Conservation (phyloP, 352 stramenopile genomes). For the Phytophthora meadii region DNA sequence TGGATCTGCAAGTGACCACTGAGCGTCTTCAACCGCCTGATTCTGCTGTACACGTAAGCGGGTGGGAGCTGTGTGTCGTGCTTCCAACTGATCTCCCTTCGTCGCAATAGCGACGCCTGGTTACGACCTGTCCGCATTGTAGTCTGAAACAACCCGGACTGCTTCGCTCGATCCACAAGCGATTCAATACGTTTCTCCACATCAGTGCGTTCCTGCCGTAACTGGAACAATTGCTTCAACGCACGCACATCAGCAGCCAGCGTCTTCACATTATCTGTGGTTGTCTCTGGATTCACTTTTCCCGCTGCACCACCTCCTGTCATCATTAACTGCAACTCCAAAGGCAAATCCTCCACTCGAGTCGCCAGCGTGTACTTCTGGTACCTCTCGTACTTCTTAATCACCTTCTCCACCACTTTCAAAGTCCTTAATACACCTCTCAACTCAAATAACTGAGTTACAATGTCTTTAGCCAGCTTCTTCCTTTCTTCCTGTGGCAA, state of each 20-base stretch:
- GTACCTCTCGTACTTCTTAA: slow-evolving; percentile 77
- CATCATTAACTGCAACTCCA: slow-evolving; percentile 54
- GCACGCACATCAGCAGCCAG: slow-evolving; percentile 79
- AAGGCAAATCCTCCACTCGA: slow-evolving; percentile 61
- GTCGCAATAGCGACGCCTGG: slow-evolving; percentile 57
- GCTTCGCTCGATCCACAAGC: slow-evolving; percentile 48
- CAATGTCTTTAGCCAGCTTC: slow-evolving; percentile 63
- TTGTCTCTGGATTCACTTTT: slow-evolving; percentile 11
- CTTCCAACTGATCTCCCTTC: slow-evolving; percentile 56
- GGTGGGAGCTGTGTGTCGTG: slow-evolving; percentile 47
- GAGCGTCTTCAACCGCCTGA: slow-evolving; percentile 85
- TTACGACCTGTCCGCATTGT: slow-evolving; percentile 60
- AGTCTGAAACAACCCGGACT: slow-evolving; percentile 57
- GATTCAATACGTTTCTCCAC: slow-evolving; percentile 42
- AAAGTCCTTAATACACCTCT: slow-evolving; percentile 59
- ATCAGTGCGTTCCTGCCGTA: slow-evolving; percentile 52
- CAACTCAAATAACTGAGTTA: slow-evolving; percentile 51
- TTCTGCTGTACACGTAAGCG: slow-evolving; percentile 78
- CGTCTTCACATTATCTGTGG: slow-evolving; percentile 47
- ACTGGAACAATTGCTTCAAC: slow-evolving; percentile 74
- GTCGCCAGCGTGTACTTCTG: slow-evolving; percentile 56
- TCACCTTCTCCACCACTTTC: slow-evolving; percentile 64
- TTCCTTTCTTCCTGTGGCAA: slow-evolving; percentile 50
- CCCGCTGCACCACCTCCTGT: not conserved
- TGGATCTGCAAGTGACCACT: slow-evolving; percentile 95